Percentiles rank a stretch among this genome's conserved stretches.
Evolutionary conservation across 2,329 filamentous ascomycete species (phyloP).

Genomic region (Alternaria sp.): DNA sequence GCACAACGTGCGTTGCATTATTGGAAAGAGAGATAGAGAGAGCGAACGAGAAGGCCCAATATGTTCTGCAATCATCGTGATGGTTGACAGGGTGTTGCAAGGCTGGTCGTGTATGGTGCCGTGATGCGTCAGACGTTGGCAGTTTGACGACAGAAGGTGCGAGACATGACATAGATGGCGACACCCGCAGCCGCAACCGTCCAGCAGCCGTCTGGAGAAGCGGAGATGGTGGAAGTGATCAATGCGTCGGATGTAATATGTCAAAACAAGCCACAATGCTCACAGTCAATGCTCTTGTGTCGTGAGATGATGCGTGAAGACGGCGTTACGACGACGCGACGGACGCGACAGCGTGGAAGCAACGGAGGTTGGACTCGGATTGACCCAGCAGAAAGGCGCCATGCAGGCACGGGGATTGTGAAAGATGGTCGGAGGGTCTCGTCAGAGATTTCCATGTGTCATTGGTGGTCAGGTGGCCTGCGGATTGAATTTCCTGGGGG

Average conservation of each 20-base stretch:
- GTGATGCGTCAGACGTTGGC: not conserved
- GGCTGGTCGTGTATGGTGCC: not conserved
- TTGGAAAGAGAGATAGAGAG: not conserved
- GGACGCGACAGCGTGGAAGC: constrained; percentile 24
- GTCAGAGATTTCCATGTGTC: constrained; percentile 44
- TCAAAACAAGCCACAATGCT: constrained; percentile 11
- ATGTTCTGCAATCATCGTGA: not conserved
- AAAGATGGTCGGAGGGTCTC: constrained; percentile 32
- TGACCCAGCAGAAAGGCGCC: constrained; percentile 22
- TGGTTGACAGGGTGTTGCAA: not conserved
- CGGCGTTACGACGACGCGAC: constrained; percentile 16
- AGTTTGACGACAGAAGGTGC: constrained; percentile 34
- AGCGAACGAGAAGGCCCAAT: not conserved
- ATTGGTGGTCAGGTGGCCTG: constrained; percentile 25
- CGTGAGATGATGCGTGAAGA: constrained; percentile 22
- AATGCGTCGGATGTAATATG: constrained; percentile 18
- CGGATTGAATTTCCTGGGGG: constrained; percentile 27
- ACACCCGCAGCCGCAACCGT: constrained; percentile 16
- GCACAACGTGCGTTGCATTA: not conserved
- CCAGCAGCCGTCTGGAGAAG: constrained; percentile 15
- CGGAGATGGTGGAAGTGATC: constrained; percentile 21
- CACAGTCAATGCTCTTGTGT: constrained; percentile 17
- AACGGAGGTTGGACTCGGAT: constrained; percentile 18
- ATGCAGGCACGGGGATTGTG: constrained; percentile 35
- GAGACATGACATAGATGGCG: constrained; percentile 30